These are phyloP conservation scores for Jatropha multifida DNA, from an alignment of 441 rosid genomes.

Conservation along the genomic window DNA sequence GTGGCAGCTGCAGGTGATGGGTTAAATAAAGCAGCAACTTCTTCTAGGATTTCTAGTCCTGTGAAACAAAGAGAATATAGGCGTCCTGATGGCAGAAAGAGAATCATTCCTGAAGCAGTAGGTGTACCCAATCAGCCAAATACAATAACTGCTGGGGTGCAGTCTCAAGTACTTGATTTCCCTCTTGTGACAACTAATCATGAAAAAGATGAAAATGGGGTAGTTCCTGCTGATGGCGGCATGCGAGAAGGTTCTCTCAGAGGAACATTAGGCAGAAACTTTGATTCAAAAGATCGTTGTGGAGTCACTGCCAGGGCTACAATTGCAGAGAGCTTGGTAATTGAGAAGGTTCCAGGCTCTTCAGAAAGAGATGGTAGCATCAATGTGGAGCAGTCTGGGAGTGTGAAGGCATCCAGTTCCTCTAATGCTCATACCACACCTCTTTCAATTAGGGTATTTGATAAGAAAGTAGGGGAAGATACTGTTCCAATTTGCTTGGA, in stretches of 20 bases:
- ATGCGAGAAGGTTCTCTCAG: conserved; percentile 41
- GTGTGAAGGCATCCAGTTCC: conserved; percentile 49
- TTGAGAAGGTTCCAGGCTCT: conserved; percentile 70
- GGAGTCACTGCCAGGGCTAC: conserved; percentile 79
- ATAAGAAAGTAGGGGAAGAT: conserved; percentile 75
- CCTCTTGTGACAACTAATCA: conserved; percentile 39
- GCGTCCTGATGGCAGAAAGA: conserved; percentile 96
- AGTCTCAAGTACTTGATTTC: conserved; percentile 44
- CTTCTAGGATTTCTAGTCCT: conserved; percentile 61
- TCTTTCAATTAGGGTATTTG: conserved; percentile 77
- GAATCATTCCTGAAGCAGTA: conserved; percentile 97
- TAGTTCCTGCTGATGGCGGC: conserved; percentile 41
- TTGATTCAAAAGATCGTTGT: conserved; percentile 61
- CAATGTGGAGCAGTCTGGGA: conserved; percentile 59
- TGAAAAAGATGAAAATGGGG: conserved; percentile 48
- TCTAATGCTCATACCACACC: conserved; percentile 26
- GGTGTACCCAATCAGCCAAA: conserved; percentile 65
- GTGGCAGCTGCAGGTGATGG: conserved; percentile 45
- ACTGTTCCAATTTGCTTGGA: conserved; percentile 74
- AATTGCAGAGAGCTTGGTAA: conserved; percentile 70
- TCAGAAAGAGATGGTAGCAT: conserved; percentile 54
- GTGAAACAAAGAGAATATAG: conserved; percentile 91
- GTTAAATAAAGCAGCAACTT: conserved; percentile 46
- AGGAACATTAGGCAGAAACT: conserved; percentile 47
- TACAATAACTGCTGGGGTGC: conserved; percentile 34